Evolutionary conservation across 2,329 filamentous ascomycete species (phyloP).

Genomic region (Dactylella cylindrospora): DNA sequence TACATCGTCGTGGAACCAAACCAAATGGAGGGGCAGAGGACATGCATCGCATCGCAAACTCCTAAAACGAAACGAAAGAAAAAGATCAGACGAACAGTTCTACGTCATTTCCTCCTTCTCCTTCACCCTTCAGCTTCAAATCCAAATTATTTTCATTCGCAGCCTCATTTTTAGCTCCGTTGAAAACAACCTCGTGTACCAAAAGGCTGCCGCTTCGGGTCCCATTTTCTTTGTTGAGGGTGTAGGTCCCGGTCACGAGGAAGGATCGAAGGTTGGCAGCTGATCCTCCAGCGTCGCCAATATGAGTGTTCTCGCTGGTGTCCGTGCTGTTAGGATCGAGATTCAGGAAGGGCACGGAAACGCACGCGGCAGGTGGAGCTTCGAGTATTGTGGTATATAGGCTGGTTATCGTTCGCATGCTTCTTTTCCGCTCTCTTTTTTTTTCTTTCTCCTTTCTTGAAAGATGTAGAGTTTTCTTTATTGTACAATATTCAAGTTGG

Average conservation of each 20-base stretch:
- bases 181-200: slow-evolving; percentile 26
- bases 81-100: slow-evolving; percentile 38
- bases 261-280: slow-evolving; percentile 21
- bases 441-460: too few relatives aligned
- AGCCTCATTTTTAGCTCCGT: too few relatives aligned
- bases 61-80: too few relatives aligned
- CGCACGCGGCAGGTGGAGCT: slow-evolving; percentile 39
- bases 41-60: too few relatives aligned
- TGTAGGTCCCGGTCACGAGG: slow-evolving; percentile 44
- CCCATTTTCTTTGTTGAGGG: slow-evolving; percentile 41
- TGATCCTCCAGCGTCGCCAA: slow-evolving; percentile 18
- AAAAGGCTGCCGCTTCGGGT: slow-evolving; percentile 27
- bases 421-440: too few relatives aligned
- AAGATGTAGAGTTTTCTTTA: too few relatives aligned
- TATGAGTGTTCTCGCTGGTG: not conserved
- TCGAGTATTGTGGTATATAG: slow-evolving; percentile 39
- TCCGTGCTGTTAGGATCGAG: not conserved
- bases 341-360: slow-evolving; percentile 37
- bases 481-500: too few relatives aligned
- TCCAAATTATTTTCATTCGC: too few relatives aligned
- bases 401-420: slow-evolving; percentile 25
- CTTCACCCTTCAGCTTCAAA: not conserved
- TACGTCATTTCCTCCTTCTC: not conserved
- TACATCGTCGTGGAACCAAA: too few relatives aligned
- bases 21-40: too few relatives aligned